Evolutionary conservation across 2,329 filamentous ascomycete species (phyloP).

Genomic region (Thelonectria discophora): DNA sequence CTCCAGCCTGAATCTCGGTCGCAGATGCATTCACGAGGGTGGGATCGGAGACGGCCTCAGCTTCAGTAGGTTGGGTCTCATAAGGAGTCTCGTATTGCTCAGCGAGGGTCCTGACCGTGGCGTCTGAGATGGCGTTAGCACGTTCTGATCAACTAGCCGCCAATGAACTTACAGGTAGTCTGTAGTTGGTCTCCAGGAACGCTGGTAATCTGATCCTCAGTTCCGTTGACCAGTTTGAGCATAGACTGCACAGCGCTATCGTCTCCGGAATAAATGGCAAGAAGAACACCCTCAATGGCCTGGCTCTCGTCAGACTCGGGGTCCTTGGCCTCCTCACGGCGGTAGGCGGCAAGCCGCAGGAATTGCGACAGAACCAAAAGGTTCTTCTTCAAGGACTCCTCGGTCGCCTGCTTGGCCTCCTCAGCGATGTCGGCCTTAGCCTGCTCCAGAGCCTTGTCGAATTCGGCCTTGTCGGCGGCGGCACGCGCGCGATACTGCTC

Average conservation of each 20-base stretch:
- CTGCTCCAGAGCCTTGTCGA: conserved; percentile 66
- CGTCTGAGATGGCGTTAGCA: conserved; percentile 44
- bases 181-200: conserved; percentile 71
- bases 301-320: conserved; percentile 75
- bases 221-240: conserved; percentile 78
- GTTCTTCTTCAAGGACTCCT: conserved; percentile 69
- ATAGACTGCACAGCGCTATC: conserved; percentile 77
- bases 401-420: conserved; percentile 59
- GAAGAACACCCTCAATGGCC: conserved; percentile 81
- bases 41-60: conserved; percentile 63
- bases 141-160: not conserved
- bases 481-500: conserved; percentile 73
- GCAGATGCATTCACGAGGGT: conserved; percentile 73
- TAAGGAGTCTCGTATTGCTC: conserved; percentile 61
- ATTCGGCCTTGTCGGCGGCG: conserved; percentile 65
- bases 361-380: conserved; percentile 81
- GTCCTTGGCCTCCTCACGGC: conserved; percentile 74
- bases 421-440: conserved; percentile 63
- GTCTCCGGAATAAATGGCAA: conserved; percentile 82
- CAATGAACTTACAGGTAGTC: conserved; percentile 73
- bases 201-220: conserved; percentile 71
- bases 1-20: conserved; percentile 69
- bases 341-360: conserved; percentile 79
- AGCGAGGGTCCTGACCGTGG: conserved; percentile 54
- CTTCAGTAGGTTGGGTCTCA: conserved; percentile 45